Evolutionary conservation across 805 yeast genomes (phyloP), one percentile per base, ranked within the genome.

Genomic region (Wickerhamomyces sydowiorum): DNA sequence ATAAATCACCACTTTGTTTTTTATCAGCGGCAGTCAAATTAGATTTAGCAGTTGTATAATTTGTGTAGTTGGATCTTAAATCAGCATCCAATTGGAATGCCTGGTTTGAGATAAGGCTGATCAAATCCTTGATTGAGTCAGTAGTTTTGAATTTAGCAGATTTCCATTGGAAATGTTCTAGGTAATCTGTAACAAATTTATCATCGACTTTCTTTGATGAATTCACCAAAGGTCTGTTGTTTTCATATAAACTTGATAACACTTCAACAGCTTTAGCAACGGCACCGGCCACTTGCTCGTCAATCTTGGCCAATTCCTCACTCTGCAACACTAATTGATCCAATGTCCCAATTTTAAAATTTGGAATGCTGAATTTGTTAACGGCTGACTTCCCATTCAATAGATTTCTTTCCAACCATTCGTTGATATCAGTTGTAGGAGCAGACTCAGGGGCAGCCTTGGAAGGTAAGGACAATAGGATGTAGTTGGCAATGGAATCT

Each of bases 311-410:
- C 44, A 93, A 73, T 57, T 91, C 98, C 56, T 93, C 99, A 61
- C 90, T 80, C 64, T 90, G 90, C 53, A 84, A 80, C 41, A 93
- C 95, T 46, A 93, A 73, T 24, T 89, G 82, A 64, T 93, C 99
- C 58, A 93, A 75, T 12, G 98, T 90, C 23, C 97, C 97, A 48
- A 93, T 87, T 63, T 93, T 91, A 65, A 93, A 91, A 47, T 73
- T 79, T 7, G 98, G 98, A 39, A 89, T 70, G 28, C 70, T 67
- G 44, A 85, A 76, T 42, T 73, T 67, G 41, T 71, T 62, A 27
- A 86, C 69, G 38, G 76, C 80, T 32, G 75, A 72, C 51, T 69
- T 73, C 18, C 89, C 90, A 19, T 71, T 76, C 46, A 75, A 65
- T 45, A 83, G 65, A 24, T 67, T 61, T 39, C 71, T 62, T 49